A percentile compares a stretch with the other conserved stretches of the same genome.
Conservation (phyloP, 352 stramenopile species). For the Globisporangium abappressorium region DNA sequence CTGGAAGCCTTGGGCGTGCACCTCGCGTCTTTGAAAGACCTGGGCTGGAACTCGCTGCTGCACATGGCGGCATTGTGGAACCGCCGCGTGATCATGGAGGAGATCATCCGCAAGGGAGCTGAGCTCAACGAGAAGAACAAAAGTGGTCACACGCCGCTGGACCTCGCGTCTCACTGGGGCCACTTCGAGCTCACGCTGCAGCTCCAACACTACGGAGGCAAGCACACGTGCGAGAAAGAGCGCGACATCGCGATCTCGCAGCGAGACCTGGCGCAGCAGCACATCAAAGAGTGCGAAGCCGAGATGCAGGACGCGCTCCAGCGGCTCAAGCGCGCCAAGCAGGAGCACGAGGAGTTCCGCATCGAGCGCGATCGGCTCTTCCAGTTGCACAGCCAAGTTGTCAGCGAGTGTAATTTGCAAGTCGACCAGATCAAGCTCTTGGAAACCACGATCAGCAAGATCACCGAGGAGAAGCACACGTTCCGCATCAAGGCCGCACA, state of each 20-base stretch:
- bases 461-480: constrained; percentile 24
- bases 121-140: constrained; percentile 47
- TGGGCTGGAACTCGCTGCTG: constrained; percentile 44
- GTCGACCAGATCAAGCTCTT: constrained; percentile 20
- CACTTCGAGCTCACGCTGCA: constrained; percentile 52
- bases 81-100: constrained; percentile 43
- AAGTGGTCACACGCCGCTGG: constrained; percentile 46
- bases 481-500: constrained; percentile 29
- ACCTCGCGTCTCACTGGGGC: constrained; percentile 56
- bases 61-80: constrained; percentile 55
- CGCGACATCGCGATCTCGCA: constrained; percentile 53
- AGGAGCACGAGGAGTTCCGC: constrained; percentile 48
- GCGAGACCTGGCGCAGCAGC: constrained; percentile 38
- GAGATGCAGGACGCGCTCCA: constrained; percentile 34
- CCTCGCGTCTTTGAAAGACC: constrained; percentile 29
- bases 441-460: constrained; percentile 8
- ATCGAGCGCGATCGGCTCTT: constrained; percentile 48
- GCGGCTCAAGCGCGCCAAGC: constrained; percentile 34
- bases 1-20: constrained; percentile 25
- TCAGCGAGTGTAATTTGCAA: constrained; percentile 18
- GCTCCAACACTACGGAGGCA: constrained; percentile 54
- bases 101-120: constrained; percentile 39
- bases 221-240: constrained; percentile 57
- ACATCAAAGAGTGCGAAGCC: constrained; percentile 29
- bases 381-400: constrained; percentile 17